Evolutionary conservation across 768 basidiomycete species (phyloP).

Genomic region (Suillus subluteus): DNA sequence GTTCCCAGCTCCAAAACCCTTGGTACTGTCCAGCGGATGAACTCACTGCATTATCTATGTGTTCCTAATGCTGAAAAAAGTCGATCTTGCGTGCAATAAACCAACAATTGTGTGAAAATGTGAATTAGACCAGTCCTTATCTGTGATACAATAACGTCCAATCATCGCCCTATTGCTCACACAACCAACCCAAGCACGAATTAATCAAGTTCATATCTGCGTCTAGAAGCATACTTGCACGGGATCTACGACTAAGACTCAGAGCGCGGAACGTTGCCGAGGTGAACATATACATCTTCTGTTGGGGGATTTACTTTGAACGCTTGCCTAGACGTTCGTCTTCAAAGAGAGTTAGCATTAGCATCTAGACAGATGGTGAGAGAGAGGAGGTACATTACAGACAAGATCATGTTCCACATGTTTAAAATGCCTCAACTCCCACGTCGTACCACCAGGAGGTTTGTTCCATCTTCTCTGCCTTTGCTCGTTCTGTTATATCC

Average conservation of each 20-base stretch:
- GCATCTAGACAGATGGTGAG: not conserved
- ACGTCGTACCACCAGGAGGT: constrained; percentile 64
- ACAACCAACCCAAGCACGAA: not conserved
- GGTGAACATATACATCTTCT: constrained; percentile 79
- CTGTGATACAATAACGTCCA: not conserved
- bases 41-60: too few species aligned
- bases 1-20: too few species aligned
- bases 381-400: constrained; percentile 47
- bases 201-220: not conserved
- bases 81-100: not conserved
- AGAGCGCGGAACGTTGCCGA: constrained; percentile 48
- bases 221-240: not conserved
- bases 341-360: constrained; percentile 25
- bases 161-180: not conserved
- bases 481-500: constrained; percentile 93
- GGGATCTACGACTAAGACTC: constrained; percentile 16
- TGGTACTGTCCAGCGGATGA: too few species aligned
- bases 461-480: constrained; percentile 88
- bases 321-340: constrained; percentile 66
- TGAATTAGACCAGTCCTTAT: not conserved
- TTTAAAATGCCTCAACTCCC: constrained; percentile 80
- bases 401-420: constrained; percentile 69
- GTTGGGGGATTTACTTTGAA: constrained; percentile 67
- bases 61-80: not conserved
- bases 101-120: not conserved